phyloP scores from a whole-genome alignment of 1,284 basidiomycete species.

The Papiliotrema nemorosa region DNA sequence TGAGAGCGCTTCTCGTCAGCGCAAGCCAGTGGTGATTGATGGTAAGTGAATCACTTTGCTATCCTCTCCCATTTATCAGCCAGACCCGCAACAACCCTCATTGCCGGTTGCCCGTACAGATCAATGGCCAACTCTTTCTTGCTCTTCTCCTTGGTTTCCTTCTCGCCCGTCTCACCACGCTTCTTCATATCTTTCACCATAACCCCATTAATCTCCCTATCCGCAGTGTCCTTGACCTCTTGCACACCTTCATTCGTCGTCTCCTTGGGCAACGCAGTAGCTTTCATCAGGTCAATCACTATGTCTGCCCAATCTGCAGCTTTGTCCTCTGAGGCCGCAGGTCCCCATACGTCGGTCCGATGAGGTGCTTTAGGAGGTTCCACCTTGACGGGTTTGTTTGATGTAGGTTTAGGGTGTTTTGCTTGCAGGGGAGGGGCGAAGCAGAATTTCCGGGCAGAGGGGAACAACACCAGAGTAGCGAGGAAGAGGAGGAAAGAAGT shows the following conservation, averaged over 20 bases:
- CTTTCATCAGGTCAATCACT: background rate
- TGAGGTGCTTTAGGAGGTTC: background rate
- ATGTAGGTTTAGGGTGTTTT: background rate
- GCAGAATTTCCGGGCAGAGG: conserved; percentile 15
- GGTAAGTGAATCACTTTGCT: conserved; percentile 21
- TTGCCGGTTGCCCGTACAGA: conserved; percentile 23
- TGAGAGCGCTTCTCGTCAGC: conserved; percentile 16
- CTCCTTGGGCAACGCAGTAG: background rate
- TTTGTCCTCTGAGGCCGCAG: conserved; percentile 11
- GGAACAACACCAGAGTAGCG: conserved; percentile 19
- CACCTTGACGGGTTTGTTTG: background rate
- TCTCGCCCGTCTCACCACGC: background rate
- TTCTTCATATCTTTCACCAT: conserved; percentile 12
- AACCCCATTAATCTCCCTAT: conserved; percentile 5
- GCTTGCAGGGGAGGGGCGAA: conserved; percentile 8
- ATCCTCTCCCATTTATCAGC: conserved; percentile 34
- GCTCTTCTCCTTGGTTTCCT: conserved; percentile 6
- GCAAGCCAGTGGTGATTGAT: background rate
- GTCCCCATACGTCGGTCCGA: conserved; percentile 3
- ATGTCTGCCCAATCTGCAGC: conserved; percentile 14
- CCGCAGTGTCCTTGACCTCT: conserved; percentile 7
- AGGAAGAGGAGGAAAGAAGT: conserved; percentile 21
- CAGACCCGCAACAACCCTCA: conserved; percentile 24
- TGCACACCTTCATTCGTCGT: background rate
- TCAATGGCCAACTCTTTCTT: conserved; percentile 15